Conservation (phyloP, 148 eudicot genomes). For the Suaeda aralocaspica region DNA sequence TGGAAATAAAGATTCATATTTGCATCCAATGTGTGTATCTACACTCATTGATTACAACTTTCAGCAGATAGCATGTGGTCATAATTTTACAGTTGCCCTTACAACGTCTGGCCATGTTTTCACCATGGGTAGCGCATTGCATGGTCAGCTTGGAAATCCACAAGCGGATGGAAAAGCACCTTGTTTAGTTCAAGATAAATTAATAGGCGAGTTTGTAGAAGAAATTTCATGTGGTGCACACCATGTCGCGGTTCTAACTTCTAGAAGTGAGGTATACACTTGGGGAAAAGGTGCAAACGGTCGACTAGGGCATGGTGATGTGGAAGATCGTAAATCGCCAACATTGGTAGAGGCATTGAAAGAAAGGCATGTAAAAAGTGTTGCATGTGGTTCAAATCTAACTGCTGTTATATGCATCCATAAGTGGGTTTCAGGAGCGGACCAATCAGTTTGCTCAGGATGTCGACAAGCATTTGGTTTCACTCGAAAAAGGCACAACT, state of each 20-base stretch:
- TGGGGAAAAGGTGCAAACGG: conserved; percentile 86
- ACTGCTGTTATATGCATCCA: conserved; percentile 68
- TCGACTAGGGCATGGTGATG: conserved; percentile 70
- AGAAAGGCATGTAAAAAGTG: conserved; percentile 61
- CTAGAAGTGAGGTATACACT: conserved; percentile 73
- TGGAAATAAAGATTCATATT: conserved; percentile 52
- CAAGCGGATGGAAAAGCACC: conserved; percentile 58
- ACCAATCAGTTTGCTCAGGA: conserved; percentile 69
- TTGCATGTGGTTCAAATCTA: conserved; percentile 67
- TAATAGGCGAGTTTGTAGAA: conserved; percentile 73
- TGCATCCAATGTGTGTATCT: conserved; percentile 68
- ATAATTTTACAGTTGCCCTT: conserved; percentile 53
- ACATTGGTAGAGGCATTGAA: conserved; percentile 59
- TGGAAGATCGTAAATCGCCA: conserved; percentile 63
- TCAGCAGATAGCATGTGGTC: conserved; percentile 67
- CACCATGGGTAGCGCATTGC: conserved; percentile 58
- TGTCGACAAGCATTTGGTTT: conserved; percentile 77
- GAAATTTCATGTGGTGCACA: conserved; percentile 66
- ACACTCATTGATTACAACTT: conserved; percentile 62
- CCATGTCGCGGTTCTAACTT: conserved; percentile 65
- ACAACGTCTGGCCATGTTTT: conserved; percentile 79
- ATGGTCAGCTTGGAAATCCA: conserved; percentile 73
- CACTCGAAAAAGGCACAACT: conserved; percentile 67
- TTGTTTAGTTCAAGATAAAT: conserved; percentile 61
- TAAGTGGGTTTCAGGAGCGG: conserved; percentile 78